These are phyloP conservation scores for Boletus pseudo-olivaceus DNA, from an alignment of 768 basidiomycete genomes.

Conservation along the genomic window DNA sequence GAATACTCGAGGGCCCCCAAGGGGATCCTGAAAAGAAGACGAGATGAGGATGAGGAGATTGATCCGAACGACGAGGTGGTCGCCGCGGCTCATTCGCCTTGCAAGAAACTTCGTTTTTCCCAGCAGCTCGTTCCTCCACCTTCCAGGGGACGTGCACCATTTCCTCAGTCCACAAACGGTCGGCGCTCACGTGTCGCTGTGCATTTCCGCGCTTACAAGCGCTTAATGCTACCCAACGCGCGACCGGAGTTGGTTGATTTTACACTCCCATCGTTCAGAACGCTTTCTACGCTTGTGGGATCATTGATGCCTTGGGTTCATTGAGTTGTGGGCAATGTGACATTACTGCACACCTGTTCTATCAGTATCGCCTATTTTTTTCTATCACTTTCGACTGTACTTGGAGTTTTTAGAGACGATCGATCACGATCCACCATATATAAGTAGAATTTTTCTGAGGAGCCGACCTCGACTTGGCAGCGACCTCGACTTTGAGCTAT, in stretches of 20 bases:
- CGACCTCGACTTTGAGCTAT: too few relatives aligned
- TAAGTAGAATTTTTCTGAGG: too few relatives aligned
- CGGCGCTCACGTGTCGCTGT: slow-evolving; percentile 17
- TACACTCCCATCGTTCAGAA: slow-evolving; percentile 31
- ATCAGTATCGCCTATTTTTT: not conserved
- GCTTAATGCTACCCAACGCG: not conserved
- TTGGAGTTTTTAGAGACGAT: too few relatives aligned
- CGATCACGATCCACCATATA: too few relatives aligned
- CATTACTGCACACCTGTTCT: not conserved
- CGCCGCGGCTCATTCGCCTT: not conserved
- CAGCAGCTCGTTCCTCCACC: slow-evolving; percentile 1
- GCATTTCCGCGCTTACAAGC: slow-evolving; percentile 15
- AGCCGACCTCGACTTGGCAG: too few relatives aligned
- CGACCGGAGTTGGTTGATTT: slow-evolving; percentile 27
- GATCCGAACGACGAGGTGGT: slow-evolving; percentile 2
- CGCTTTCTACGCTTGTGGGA: slow-evolving; percentile 30
- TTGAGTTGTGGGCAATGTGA: not conserved
- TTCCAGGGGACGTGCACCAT: slow-evolving; percentile 12
- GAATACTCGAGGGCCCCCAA: slow-evolving; percentile 22
- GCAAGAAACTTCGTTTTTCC: slow-evolving; percentile 26
- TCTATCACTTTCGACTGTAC: not conserved
- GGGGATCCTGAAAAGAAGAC: slow-evolving; percentile 28
- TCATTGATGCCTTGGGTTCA: slow-evolving; percentile 31
- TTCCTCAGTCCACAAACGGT: slow-evolving; percentile 8
- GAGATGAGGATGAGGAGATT: slow-evolving; percentile 18